Evolutionary conservation across 257 asterid genomes (phyloP).

Genomic region (Solanum verrucosum): DNA sequence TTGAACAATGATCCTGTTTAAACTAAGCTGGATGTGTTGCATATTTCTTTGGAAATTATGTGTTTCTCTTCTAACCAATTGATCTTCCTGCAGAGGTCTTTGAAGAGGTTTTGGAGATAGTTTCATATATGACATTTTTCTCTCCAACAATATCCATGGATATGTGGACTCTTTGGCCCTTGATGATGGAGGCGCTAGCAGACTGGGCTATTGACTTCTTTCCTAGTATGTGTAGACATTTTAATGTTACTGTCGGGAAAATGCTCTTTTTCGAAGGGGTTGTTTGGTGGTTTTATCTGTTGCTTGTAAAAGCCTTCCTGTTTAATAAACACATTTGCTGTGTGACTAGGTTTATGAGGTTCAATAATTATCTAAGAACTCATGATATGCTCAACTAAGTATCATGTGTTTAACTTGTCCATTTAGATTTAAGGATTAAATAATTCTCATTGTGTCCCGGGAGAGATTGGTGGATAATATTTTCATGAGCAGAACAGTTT

Average conservation of each 20-base stretch:
- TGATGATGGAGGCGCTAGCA: conserved; percentile 87
- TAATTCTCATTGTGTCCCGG: not conserved
- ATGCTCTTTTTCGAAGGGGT: not conserved
- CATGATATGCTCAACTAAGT: not conserved
- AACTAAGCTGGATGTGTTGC: not conserved
- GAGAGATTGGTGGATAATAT: not conserved
- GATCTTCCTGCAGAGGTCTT: conserved; percentile 74
- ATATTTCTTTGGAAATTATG: not conserved
- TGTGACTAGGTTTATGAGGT: not conserved
- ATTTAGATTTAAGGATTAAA: not conserved
- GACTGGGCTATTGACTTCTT: conserved; percentile 99
- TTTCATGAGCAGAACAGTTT: not conserved
- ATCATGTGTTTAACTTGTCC: not conserved
- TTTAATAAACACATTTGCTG: not conserved
- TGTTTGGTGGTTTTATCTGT: not conserved
- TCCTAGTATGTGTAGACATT: conserved; percentile 52
- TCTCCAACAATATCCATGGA: conserved; percentile 88
- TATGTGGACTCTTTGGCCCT: conserved; percentile 99
- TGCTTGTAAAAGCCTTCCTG: not conserved
- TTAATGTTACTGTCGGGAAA: not conserved
- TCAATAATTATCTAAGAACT: not conserved
- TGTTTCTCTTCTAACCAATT: not conserved
- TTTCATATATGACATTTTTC: conserved; percentile 94
- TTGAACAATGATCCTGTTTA: not conserved
- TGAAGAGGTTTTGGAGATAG: conserved; percentile 98